Base-by-base conservation (phyloP, 2,329 filamentous ascomycete species). In the Microcera coccophila region DNA sequence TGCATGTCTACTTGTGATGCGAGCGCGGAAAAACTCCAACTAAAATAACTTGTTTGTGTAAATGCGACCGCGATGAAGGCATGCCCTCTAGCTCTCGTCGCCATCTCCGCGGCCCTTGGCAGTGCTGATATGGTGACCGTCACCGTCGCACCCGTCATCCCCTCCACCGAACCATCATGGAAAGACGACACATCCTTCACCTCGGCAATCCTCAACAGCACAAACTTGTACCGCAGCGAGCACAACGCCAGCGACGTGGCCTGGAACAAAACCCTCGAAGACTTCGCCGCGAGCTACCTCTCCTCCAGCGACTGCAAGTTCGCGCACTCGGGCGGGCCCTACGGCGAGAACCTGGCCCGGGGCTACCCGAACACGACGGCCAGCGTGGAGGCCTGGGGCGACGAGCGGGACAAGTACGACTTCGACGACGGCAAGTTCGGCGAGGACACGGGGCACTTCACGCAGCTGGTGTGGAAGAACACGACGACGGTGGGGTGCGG, bases 281-380 rank as follows among this genome's bases (percentile, higher is more conserved):
- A 62, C 3, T 82, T 73, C 47, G 82, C 84, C 0, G 47, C 53
- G 4, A 55, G 67, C 2, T 87, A 78, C 55, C 67, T 78, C 14
- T 53, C 56, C 36, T 52, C 55, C 33, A 57, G 51, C 43, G 52
- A 58, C 45, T 78, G 76, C 62, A 55, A 59, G 3, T 79, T 82
- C 49, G 58, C 65, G 39, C 81, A 84, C 65, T 78, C 70, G 49
- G 73, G 74, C 41, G 81, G 82, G 0, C 78, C 82, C 0, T 82
- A 81, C 48, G 86, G 86, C 55, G 86, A 90, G 66, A 90, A 90
- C 63, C 73, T 90, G 3, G 84, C 84, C 7, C 71, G 80, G 4
- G 85, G 84, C 4, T 88, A 81, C 59, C 49, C 69, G 0, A 81
- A 84, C 56, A 76, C 74, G 2, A 74, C 74, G 0, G 68, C 72